Base-by-base conservation (phyloP, 2,329 filamentous ascomycete species). In the Arachnopeziza araneosa region DNA sequence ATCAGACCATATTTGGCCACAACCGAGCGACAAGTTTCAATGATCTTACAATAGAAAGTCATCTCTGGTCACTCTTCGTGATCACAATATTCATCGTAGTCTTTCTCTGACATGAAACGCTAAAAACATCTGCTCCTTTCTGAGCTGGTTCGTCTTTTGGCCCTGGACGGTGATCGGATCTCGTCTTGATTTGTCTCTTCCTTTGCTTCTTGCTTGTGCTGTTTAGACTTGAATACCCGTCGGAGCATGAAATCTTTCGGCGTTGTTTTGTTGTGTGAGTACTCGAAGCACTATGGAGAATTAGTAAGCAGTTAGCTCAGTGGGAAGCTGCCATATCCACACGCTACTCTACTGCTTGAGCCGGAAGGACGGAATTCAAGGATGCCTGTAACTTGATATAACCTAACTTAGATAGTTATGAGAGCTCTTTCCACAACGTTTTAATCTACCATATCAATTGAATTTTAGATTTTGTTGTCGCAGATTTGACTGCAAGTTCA, bases 1-100 rank as follows among this genome's bases (percentile, higher is more conserved):
- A 80, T 59, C 80, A 82, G 70, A 80, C 78, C 0, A 70, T 76
- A 1, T 77, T 72, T 52, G 36, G 36, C 12, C 36, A 44, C 17
- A 44, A 14, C 36, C 36, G 17, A 44, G 36, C 36, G 63, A 65
- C 24, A 64, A 68, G 50, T 68, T 19, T 58, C 48, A 57, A 24
- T 23, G 19, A 30, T 26, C 23, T 30, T 1, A 12, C 4, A 54
- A 22, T 24, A 49, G 24, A 24, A 10, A 19, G 23, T 17, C 48
- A 32, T 23, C 54, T 53, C 17, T 12, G 6, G 12, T 44, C 36
- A 44, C 36, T 44, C 36, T 44, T 44, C 12, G 17, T 44, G 36
- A 12, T 44, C 17, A 44, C 36, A 19, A 44, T 44, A 14, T 44
- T 44, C 36, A 12, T 44, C 36, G 17, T 44, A 12, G 36, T 44